Evolutionary conservation across 371 early-diverging fungal species (phyloP).

Genomic region (Mortierella sp.): DNA sequence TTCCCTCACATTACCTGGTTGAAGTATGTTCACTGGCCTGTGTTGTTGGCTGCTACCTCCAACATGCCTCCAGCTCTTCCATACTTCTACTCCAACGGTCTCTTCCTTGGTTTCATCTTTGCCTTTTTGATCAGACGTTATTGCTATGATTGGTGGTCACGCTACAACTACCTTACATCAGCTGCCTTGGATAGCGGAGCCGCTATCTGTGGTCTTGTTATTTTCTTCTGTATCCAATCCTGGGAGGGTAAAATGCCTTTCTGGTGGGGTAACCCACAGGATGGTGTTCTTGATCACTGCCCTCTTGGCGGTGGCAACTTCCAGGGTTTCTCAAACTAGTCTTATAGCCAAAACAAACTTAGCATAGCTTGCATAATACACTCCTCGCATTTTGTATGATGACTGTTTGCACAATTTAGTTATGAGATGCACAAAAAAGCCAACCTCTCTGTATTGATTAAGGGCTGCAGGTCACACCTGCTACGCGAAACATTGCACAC

Average conservation of each 20-base stretch:
- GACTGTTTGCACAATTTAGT: too few species aligned
- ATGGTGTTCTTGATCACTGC: slow-evolving; percentile 21
- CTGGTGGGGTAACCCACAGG: slow-evolving; percentile 56
- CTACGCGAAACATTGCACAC: too few species aligned
- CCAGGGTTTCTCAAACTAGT: slow-evolving; percentile 5
- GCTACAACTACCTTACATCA: slow-evolving; percentile 81
- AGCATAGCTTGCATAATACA: not conserved
- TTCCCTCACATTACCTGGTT: slow-evolving; percentile 65
- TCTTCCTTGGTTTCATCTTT: slow-evolving; percentile 72
- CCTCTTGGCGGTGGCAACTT: slow-evolving; percentile 29
- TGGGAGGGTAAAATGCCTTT: slow-evolving; percentile 17
- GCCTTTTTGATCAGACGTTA: slow-evolving; percentile 71
- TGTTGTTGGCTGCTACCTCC: slow-evolving; percentile 43
- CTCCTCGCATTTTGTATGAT: too few species aligned
- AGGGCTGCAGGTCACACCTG: too few species aligned
- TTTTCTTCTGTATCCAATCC: slow-evolving; percentile 63
- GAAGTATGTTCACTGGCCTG: slow-evolving; percentile 63
- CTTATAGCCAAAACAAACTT: not conserved
- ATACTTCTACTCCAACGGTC: slow-evolving; percentile 70
- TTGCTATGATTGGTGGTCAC: slow-evolving; percentile 75
- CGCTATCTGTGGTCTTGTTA: slow-evolving; percentile 64
- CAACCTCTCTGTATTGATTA: too few species aligned
- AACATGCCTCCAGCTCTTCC: slow-evolving; percentile 51
- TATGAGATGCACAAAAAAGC: too few species aligned
- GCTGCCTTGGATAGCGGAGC: slow-evolving; percentile 81